These are phyloP conservation scores for Trichoderma asperellum DNA, from an alignment of 2,329 filamentous ascomycete species.

Conservation along the genomic window DNA sequence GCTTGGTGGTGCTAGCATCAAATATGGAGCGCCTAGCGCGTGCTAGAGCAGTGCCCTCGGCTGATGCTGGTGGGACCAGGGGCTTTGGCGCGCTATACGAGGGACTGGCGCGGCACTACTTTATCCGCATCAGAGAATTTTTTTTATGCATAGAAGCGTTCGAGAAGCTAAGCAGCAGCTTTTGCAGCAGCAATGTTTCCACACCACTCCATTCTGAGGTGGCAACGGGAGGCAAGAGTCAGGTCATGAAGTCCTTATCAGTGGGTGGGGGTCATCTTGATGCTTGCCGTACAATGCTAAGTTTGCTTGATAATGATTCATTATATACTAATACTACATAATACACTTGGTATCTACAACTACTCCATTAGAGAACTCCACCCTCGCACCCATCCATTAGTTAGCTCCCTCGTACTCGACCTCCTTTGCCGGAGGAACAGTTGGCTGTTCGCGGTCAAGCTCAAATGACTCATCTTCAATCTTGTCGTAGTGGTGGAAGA, in stretches of 20 bases:
- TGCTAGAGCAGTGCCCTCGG: background rate
- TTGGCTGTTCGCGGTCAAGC: constrained; percentile 41
- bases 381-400: background rate
- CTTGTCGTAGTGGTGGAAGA: constrained; percentile 46
- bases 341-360: constrained; percentile 5
- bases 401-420: constrained; percentile 19
- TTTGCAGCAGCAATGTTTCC: background rate
- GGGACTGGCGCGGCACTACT: constrained; percentile 7
- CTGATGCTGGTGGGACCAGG: background rate
- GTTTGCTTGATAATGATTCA: constrained; percentile 1
- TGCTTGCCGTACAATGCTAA: background rate
- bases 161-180: constrained; percentile 21
- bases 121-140: background rate
- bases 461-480: constrained; percentile 47
- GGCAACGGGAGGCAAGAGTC: constrained; percentile 11
- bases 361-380: constrained; percentile 1
- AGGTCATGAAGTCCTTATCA: constrained; percentile 14
- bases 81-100: background rate
- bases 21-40: background rate
- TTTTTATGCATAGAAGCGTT: constrained; percentile 22
- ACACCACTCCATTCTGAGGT: background rate
- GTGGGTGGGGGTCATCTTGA: background rate
- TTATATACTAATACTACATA: constrained; percentile 12
- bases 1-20: background rate
- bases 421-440: constrained; percentile 14